Evolutionary conservation across 345 rosid species (phyloP).

Genomic region (Iberis pinnata): DNA sequence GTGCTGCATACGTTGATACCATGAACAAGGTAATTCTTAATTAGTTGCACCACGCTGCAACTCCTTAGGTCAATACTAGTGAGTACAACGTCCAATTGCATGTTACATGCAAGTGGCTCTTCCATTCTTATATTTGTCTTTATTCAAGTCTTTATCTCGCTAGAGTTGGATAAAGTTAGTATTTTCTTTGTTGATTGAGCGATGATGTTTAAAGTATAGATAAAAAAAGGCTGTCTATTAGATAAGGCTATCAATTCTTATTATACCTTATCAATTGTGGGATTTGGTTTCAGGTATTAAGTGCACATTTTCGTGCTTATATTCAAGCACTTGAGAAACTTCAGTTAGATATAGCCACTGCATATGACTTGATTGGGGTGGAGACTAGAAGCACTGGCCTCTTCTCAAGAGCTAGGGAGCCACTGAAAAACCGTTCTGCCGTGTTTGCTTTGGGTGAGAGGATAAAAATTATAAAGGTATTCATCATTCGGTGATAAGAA

Average conservation of each 20-base stretch:
- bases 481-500: slow-evolving; percentile 6
- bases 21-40: slow-evolving; percentile 78
- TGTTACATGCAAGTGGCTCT: slow-evolving; percentile 10
- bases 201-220: slow-evolving; percentile 11
- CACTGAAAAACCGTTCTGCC: slow-evolving; percentile 81
- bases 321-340: slow-evolving; percentile 93
- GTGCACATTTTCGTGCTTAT: slow-evolving; percentile 97
- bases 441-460: slow-evolving; percentile 94
- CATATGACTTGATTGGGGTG: slow-evolving; percentile 89
- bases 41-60: too few species aligned
- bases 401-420: slow-evolving; percentile 83
- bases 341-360: slow-evolving; percentile 91
- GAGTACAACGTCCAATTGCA: not conserved
- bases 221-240: not conserved
- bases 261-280: slow-evolving; percentile 11
- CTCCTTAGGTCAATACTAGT: not conserved
- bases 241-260: slow-evolving; percentile 6
- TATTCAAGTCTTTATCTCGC: not conserved
- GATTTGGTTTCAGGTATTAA: slow-evolving; percentile 62
- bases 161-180: slow-evolving; percentile 11
- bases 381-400: slow-evolving; percentile 83
- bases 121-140: slow-evolving; percentile 4
- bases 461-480: slow-evolving; percentile 83
- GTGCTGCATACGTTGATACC: slow-evolving; percentile 87
- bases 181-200: slow-evolving; percentile 10